phyloP scores from a whole-genome alignment of 768 basidiomycete species.

The Termitomyces sp. region DNA sequence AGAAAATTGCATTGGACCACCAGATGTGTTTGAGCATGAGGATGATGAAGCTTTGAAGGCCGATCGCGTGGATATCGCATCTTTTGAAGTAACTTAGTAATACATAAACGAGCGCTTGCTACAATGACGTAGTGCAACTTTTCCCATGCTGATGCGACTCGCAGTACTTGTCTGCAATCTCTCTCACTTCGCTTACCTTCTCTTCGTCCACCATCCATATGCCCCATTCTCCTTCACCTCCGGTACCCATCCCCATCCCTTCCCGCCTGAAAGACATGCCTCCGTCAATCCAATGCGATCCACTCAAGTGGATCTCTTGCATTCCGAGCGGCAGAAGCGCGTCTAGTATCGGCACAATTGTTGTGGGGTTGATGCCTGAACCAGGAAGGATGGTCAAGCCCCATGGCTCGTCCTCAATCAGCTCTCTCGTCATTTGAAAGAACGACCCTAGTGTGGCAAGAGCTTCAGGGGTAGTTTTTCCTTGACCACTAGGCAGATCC shows the following conservation, averaged over 20 bases:
- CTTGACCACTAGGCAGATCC: conserved; percentile 42
- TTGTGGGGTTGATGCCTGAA: conserved; percentile 63
- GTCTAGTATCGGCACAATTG: conserved; percentile 42
- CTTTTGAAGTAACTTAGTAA: too few relatives aligned
- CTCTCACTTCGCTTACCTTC: conserved; percentile 45
- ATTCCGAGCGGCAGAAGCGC: conserved; percentile 51
- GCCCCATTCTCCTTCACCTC: conserved; percentile 52
- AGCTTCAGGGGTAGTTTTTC: conserved; percentile 33
- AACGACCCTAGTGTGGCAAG: conserved; percentile 35
- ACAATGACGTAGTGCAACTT: not conserved
- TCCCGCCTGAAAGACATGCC: conserved; percentile 43
- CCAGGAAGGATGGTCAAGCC: conserved; percentile 60
- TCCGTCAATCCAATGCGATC: conserved; percentile 56
- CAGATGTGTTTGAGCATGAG: conserved; percentile 34
- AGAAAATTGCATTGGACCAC: conserved; percentile 61
- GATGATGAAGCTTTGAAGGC: conserved; percentile 1
- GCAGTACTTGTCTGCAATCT: conserved; percentile 34
- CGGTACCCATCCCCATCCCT: conserved; percentile 67
- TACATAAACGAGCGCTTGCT: not conserved
- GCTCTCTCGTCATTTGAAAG: conserved; percentile 27
- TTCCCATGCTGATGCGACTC: conserved; percentile 15
- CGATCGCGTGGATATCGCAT: too few relatives aligned
- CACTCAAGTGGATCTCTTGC: conserved; percentile 71
- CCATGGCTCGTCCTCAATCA: conserved; percentile 32
- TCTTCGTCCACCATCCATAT: conserved; percentile 60